A percentile compares a stretch with the other conserved stretches of the same genome.
These are phyloP conservation scores for Deuterostichococcus epilithicus DNA, from an alignment of 139 green algal genomes.

Conservation along the genomic window DNA sequence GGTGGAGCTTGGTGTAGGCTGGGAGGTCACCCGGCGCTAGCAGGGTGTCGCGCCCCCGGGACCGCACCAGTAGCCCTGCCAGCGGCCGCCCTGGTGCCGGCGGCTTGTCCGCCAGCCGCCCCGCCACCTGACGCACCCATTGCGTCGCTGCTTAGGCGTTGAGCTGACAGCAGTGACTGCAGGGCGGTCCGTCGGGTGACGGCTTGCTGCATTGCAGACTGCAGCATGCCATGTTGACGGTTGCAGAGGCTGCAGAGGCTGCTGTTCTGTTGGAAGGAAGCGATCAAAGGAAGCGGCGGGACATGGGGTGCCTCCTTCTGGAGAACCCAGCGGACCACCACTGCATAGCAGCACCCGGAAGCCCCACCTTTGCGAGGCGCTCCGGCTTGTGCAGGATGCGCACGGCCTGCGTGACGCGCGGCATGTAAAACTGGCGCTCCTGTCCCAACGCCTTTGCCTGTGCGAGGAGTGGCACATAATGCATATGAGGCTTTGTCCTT, in stretches of 20 bases:
- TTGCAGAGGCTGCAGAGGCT: too few species aligned
- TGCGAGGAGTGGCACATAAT: too few species aligned
- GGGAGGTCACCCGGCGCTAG: slow-evolving; percentile 83
- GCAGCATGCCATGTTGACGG: too few species aligned
- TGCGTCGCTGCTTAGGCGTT: slow-evolving; percentile 26
- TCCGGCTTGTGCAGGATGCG: slow-evolving; percentile 64
- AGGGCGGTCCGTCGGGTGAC: background rate
- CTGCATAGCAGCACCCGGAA: background rate
- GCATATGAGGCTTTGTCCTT: too few species aligned
- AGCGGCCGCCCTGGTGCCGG: slow-evolving; percentile 39
- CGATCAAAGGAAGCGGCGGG: too few species aligned
- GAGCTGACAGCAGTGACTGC: background rate
- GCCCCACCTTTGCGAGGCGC: slow-evolving; percentile 33
- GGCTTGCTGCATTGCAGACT: too few species aligned
- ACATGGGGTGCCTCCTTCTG: too few species aligned
- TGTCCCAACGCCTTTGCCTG: slow-evolving; percentile 41
- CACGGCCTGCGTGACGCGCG: slow-evolving; percentile 49
- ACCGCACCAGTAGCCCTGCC: slow-evolving; percentile 69
- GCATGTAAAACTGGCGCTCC: slow-evolving; percentile 55
- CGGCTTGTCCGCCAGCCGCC: slow-evolving; percentile 65
- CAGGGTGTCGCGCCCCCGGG: slow-evolving; percentile 49
- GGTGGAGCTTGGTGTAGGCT: slow-evolving; percentile 81
- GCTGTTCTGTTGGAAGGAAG: too few species aligned
- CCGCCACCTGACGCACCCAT: slow-evolving; percentile 56
- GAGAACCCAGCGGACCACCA: too few species aligned